Percentiles rank a stretch among this genome's conserved stretches.
phyloP scores from a whole-genome alignment of 345 rosid genomes.

The Murraya paniculata region DNA sequence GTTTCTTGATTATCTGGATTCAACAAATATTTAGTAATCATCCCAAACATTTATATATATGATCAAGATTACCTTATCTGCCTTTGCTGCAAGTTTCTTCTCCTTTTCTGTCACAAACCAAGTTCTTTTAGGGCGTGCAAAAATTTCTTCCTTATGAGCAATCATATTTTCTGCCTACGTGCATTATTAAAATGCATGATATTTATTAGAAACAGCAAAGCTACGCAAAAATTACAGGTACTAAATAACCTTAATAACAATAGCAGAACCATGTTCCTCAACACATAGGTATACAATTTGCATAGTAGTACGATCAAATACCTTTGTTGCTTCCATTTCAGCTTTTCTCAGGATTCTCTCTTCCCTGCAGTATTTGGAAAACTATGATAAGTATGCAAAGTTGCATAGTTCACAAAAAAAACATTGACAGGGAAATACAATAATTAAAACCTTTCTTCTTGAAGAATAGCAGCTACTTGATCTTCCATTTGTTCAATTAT shows the following conservation, averaged over 20 bases:
- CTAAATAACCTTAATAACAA: not conserved
- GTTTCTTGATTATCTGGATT: not conserved
- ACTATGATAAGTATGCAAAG: constrained; percentile 17
- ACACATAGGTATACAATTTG: not conserved
- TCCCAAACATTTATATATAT: not conserved
- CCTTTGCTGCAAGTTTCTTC: constrained; percentile 68
- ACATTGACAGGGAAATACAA: not conserved
- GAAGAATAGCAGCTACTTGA: constrained; percentile 65
- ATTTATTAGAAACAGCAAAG: not conserved
- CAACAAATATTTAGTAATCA: not conserved
- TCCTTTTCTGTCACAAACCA: constrained; percentile 93
- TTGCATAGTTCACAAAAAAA: constrained; percentile 12
- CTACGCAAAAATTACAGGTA: not conserved
- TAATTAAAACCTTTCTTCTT: constrained; percentile 75
- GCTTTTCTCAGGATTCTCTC: constrained; percentile 88
- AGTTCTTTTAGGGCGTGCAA: constrained; percentile 82
- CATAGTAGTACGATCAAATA: constrained; percentile 19
- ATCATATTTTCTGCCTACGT: constrained; percentile 93
- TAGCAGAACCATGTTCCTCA: not conserved
- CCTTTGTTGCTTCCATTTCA: constrained; percentile 97
- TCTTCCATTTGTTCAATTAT: constrained; percentile 84
- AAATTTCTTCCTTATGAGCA: constrained; percentile 77
- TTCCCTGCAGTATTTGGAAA: constrained; percentile 53
- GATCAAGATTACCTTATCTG: constrained; percentile 52
- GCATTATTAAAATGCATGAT: constrained; percentile 13